Conservation (phyloP, 768 basidiomycete genomes). For the Leccinum obscurum region DNA sequence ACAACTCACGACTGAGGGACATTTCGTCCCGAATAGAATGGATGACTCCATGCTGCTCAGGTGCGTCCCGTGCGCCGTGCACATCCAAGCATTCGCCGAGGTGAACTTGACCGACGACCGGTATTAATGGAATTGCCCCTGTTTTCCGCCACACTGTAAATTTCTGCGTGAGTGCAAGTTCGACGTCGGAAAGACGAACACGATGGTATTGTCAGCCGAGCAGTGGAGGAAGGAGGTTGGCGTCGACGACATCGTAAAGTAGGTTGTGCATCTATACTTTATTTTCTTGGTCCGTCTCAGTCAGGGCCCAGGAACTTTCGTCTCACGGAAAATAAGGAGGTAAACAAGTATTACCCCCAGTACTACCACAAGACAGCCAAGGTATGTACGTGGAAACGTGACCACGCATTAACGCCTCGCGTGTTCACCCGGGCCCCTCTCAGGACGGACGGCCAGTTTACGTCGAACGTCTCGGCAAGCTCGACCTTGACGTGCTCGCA, state of each 20-base stretch:
- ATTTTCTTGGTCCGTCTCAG: neutral
- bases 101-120: neutral
- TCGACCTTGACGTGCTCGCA: conserved; percentile 85
- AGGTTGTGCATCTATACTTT: conserved; percentile 24
- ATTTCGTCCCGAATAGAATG: conserved; percentile 64
- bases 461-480: conserved; percentile 87
- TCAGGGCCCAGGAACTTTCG: conserved; percentile 64
- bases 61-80: conserved; percentile 17
- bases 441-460: conserved; percentile 96
- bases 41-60: conserved; percentile 70
- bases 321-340: conserved; percentile 78
- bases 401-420: neutral
- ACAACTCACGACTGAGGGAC: conserved; percentile 58
- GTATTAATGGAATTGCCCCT: too few species aligned
- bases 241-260: conserved; percentile 74
- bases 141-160: conserved; percentile 37
- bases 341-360: conserved; percentile 93
- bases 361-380: conserved; percentile 96
- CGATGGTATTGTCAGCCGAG: conserved; percentile 80
- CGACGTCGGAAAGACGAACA: conserved; percentile 76
- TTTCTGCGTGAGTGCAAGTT: conserved; percentile 95
- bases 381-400: conserved; percentile 38
- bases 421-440: too few species aligned
- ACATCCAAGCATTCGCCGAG: neutral
- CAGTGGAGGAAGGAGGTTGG: conserved; percentile 88